Evolutionary conservation across 2,329 filamentous ascomycete species (phyloP).

Genomic region (Mycosphaerelloides madeirae): DNA sequence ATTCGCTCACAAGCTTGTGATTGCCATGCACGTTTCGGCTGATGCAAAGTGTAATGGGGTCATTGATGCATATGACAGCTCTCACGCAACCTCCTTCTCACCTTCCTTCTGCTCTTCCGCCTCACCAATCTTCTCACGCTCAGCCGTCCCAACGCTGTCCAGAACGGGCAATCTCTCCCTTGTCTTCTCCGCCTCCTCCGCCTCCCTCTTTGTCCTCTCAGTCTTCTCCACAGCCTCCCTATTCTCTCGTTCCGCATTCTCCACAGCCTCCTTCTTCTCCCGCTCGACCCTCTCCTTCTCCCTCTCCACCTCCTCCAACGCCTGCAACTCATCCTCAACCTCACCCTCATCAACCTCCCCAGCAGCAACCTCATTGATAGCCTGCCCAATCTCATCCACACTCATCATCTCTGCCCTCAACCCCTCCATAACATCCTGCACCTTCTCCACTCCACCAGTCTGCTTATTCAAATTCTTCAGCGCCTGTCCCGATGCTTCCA

Average conservation of each 20-base stretch:
- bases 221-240: constrained; percentile 54
- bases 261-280: constrained; percentile 49
- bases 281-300: constrained; percentile 38
- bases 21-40: no score
- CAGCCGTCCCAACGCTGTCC: constrained; percentile 12
- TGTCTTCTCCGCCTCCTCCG: constrained; percentile 45
- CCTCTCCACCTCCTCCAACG: constrained; percentile 67
- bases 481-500: constrained; percentile 71
- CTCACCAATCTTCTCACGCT: background rate
- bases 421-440: constrained; percentile 69
- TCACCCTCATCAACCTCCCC: constrained; percentile 68
- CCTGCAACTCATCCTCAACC: constrained; percentile 58
- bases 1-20: no score
- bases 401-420: constrained; percentile 73
- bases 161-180: constrained; percentile 32
- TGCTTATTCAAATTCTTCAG: constrained; percentile 69
- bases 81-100: no score
- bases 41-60: no score
- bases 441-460: constrained; percentile 69
- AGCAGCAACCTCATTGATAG: constrained; percentile 59
- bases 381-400: constrained; percentile 74
- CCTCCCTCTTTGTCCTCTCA: constrained; percentile 51
- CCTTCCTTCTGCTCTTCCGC: background rate
- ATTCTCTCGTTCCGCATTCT: constrained; percentile 59
- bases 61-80: no score